Percentiles rank a stretch among this genome's conserved stretches.
phyloP scores from a whole-genome alignment of 768 basidiomycete genomes.

The Boletus reticulatus region DNA sequence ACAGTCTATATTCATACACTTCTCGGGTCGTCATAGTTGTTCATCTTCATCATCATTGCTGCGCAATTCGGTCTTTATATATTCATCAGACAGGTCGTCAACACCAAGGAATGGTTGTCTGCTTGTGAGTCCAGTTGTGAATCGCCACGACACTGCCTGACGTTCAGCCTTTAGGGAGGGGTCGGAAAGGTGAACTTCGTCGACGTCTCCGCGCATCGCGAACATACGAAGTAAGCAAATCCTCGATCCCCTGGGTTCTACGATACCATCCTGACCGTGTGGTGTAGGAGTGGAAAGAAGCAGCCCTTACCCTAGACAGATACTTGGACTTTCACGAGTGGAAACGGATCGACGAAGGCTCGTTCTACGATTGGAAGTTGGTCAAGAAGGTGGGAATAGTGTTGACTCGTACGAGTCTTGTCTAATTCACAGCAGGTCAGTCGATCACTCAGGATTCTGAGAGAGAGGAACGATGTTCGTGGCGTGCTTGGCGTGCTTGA shows the following conservation, averaged over 20 bases:
- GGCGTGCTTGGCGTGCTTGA: conserved; percentile 89
- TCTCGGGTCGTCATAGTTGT: conserved; percentile 44
- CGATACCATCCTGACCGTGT: neutral
- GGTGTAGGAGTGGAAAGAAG: conserved; percentile 80
- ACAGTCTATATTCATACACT: conserved; percentile 4
- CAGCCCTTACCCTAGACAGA: conserved; percentile 74
- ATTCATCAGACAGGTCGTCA: conserved; percentile 86
- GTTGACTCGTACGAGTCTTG: neutral
- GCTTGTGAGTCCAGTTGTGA: conserved; percentile 58
- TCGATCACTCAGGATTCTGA: conserved; percentile 64
- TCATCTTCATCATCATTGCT: conserved; percentile 83
- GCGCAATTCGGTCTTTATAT: conserved; percentile 87
- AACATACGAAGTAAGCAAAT: conserved; percentile 60
- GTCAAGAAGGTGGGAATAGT: conserved; percentile 59
- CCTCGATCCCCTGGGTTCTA: neutral
- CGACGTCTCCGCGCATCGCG: conserved; percentile 69
- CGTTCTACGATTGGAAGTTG: conserved; percentile 90
- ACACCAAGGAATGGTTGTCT: conserved; percentile 88
- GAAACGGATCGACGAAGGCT: conserved; percentile 86
- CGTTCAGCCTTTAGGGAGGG: conserved; percentile 61
- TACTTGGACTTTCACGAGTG: conserved; percentile 86
- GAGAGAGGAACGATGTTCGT: conserved; percentile 77
- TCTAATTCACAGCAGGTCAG: conserved; percentile 49
- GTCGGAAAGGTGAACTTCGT: conserved; percentile 75
- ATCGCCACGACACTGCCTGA: neutral